Base-by-base conservation (phyloP, 2,329 filamentous ascomycete species). In the Furcasterigmium furcatum region DNA sequence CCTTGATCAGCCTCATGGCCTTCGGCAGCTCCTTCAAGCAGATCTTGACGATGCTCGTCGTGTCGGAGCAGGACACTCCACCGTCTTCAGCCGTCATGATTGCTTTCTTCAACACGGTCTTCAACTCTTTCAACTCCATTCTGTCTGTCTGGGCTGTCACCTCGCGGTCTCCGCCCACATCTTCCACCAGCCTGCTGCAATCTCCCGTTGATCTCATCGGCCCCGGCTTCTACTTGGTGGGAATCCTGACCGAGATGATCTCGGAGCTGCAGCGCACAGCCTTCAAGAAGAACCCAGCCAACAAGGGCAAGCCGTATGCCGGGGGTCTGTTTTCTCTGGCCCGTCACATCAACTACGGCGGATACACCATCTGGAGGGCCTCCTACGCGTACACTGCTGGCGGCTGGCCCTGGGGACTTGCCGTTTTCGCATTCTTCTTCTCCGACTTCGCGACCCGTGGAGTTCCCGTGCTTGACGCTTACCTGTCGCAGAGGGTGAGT, bases 301-400 rank as follows among this genome's bases (percentile, higher is more conserved):
- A 39, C 24, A 45, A 45, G 27, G 43, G 43, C 12, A 45, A 34
- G 43, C 25, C 36, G 9, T 45, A 45, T 18, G 36, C 36, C 6
- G 43, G 36, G 16, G 43, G 43, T 8, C 25, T 45, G 21, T 45
- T 39, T 18, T 32, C 21, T 13, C 43, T 45, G 19, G 43, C 43
- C 13, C 25, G 43, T 14, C 43, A 45, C 16, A 41, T 45, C 5
- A 45, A 45, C 43, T 45, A 45, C 25, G 43, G 43, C 8, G 35
- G 22, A 13, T 45, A 45, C 27, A 45, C 36, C 4, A 30, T 45
- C 16, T 45, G 43, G 43, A 35, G 43, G 10, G 25, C 21, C 9
- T 22, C 35, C 1, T 45, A 45, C 27, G 36, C 36, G 5, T 22
- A 41, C 1, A 40, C 43, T 9, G 25, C 36, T 13, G 43, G 36